Percentiles rank a stretch among this genome's conserved stretches.
phyloP scores from a whole-genome alignment of 2,329 filamentous ascomycete species.

The Penicillium sp. region DNA sequence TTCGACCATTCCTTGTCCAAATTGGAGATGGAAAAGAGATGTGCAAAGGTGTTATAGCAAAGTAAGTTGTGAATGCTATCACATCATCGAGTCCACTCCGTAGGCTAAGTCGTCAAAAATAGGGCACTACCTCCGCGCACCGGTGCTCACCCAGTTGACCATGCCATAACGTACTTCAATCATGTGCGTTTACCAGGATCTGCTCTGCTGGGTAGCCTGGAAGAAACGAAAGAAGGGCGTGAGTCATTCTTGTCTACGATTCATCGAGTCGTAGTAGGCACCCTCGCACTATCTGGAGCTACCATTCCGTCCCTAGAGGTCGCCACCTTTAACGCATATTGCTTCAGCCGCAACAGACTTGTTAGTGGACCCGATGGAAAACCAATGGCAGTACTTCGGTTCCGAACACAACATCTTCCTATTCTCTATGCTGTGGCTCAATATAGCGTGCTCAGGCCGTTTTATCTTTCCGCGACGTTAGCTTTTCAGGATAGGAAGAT shows the following conservation, averaged over 20 bases:
- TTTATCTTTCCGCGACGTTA: constrained; percentile 20
- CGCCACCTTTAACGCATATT: neutral
- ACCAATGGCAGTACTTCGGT: too few relatives aligned
- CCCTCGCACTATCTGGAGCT: constrained; percentile 1
- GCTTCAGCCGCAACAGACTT: neutral
- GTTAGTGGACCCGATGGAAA: neutral
- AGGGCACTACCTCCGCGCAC: constrained; percentile 9
- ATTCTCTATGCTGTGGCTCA: too few relatives aligned
- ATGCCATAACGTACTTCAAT: constrained; percentile 36
- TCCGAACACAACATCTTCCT: too few relatives aligned
- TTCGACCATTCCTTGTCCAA: constrained; percentile 34
- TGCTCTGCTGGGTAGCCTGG: constrained; percentile 29
- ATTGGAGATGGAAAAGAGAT: constrained; percentile 27
- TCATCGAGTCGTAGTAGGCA: constrained; percentile 2
- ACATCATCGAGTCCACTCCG: too few relatives aligned
- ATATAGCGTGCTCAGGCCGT: too few relatives aligned
- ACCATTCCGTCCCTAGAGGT: constrained; percentile 1
- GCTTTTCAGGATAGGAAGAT: constrained; percentile 30
- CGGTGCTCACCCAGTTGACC: constrained; percentile 31
- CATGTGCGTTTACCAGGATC: constrained; percentile 28
- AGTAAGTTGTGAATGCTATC: neutral
- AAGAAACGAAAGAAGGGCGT: constrained; percentile 17
- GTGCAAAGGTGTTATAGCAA: constrained; percentile 28
- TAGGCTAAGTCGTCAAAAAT: too few relatives aligned
- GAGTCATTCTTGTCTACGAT: constrained; percentile 26